Evolutionary conservation across 2,329 filamentous ascomycete species (phyloP), one percentile per base, ranked within the genome.

Genomic region (Monilinia laxa): DNA sequence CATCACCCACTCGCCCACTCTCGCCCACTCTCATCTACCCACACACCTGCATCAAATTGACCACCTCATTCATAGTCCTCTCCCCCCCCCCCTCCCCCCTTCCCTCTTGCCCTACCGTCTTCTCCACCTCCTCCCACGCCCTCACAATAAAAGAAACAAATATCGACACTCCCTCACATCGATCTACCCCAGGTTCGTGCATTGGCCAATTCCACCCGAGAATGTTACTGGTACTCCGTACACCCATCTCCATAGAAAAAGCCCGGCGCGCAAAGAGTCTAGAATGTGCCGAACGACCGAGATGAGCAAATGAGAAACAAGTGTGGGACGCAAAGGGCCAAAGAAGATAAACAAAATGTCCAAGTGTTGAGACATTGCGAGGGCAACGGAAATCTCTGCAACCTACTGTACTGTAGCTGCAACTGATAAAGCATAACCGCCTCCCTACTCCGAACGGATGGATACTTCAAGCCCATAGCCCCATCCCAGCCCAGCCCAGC

Each of bases 161-260:
- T 23, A 35, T 35, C 31, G 31, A 35, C 7, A 35, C 31, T 6
- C 42, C 10, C 57, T 59, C 40, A 59, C 42, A 59, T 11, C 35
- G 42, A 59, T 59, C 57, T 59, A 59, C 57, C 57, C 57, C 57
- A 59, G 57, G 57, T 59, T 59, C 57, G 25, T 59, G 57, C 57
- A 59, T 59, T 49, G 57, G 42, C 57, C 57, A 59, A 25, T 23
- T n/a, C 25, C 35, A 49, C 20, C n/a, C 47, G 23, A 49, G 7
- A 5, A 6, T 35, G 23, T 38, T 14, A 18, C n/a, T 59, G 57
- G 57, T 47, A 38, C 28, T 28, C 28, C 28, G 28, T 2, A 2
- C 28, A 28, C 4, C 28, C 55, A 59, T 59, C 31, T 35, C 31
- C 31, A 35, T 35, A 5, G 5, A 35, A 35, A 35, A 35, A 35